Evolutionary conservation across 2,329 filamentous ascomycete genomes (phyloP).

Genomic region (Paecilomyces variotii): DNA sequence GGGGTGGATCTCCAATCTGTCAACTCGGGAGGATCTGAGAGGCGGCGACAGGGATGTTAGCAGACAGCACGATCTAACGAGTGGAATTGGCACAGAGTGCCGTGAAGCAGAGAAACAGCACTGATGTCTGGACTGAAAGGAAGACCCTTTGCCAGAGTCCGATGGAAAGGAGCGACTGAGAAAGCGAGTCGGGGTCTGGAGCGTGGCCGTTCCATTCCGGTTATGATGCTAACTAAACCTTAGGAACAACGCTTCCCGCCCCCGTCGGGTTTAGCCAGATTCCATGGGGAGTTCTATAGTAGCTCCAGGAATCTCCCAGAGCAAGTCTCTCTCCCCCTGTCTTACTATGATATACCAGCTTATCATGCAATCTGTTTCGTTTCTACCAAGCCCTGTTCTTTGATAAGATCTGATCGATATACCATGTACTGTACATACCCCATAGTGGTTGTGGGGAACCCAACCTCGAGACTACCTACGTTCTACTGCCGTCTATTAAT

Average conservation of each 20-base stretch:
- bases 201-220: not conserved
- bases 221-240: not conserved
- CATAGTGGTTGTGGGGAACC: not conserved
- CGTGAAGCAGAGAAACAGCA: slow-evolving; percentile 3
- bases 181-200: not conserved
- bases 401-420: too few species aligned
- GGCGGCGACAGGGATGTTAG: not conserved
- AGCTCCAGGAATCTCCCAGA: not conserved
- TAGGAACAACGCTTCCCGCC: not conserved
- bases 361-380: not conserved
- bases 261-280: not conserved
- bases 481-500: not conserved
- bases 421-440: too few species aligned
- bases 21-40: not conserved
- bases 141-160: not conserved
- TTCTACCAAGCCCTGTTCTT: not conserved
- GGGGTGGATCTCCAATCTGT: not conserved
- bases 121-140: not conserved
- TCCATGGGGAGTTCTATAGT: not conserved
- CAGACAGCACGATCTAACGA: slow-evolving; percentile 13
- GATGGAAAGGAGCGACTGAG: not conserved
- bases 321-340: not conserved
- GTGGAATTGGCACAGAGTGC: slow-evolving; percentile 20
- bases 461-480: not conserved
- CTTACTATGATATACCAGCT: not conserved